These are phyloP conservation scores for Dysphania ambrosioides DNA, from an alignment of 148 eudicot species.

Conservation along the genomic window DNA sequence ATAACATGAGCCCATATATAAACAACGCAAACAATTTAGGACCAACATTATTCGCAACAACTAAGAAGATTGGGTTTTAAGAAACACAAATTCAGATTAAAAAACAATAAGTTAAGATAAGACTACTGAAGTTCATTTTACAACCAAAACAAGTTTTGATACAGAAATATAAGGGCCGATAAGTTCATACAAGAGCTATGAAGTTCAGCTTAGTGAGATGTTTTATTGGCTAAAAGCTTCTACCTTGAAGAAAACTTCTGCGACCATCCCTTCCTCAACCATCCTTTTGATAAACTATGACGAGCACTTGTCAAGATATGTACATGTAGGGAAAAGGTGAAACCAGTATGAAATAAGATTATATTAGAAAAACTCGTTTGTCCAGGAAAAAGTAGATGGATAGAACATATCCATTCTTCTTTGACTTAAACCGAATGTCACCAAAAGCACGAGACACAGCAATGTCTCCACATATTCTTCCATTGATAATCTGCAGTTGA, in stretches of 20 bases:
- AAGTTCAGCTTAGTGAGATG: background rate
- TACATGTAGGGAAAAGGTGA: conserved; percentile 8
- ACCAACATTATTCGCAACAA: background rate
- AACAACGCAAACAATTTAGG: background rate
- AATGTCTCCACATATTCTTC: conserved; percentile 97
- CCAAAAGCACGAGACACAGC: conserved; percentile 98
- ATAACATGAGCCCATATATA: background rate
- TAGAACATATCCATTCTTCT: conserved; percentile 71
- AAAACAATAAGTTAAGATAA: background rate
- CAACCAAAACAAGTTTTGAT: background rate
- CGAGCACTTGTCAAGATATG: conserved; percentile 15
- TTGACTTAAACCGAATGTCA: conserved; percentile 92
- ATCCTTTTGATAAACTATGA: conserved; percentile 47
- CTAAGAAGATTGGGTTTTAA: too few relatives aligned
- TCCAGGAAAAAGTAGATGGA: conserved; percentile 11
- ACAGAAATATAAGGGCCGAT: background rate
- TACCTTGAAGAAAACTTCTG: conserved; percentile 84
- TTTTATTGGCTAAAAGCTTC: conserved; percentile 11
- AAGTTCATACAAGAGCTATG: background rate
- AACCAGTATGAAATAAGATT: background rate
- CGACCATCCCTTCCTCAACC: conserved; percentile 83
- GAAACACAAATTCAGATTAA: background rate
- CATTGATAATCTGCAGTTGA: conserved; percentile 62
- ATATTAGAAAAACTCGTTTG: background rate
- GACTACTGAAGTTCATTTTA: background rate